Conservation (phyloP, 1,139 yeast genomes). For the Pneumocystis murina region DNA sequence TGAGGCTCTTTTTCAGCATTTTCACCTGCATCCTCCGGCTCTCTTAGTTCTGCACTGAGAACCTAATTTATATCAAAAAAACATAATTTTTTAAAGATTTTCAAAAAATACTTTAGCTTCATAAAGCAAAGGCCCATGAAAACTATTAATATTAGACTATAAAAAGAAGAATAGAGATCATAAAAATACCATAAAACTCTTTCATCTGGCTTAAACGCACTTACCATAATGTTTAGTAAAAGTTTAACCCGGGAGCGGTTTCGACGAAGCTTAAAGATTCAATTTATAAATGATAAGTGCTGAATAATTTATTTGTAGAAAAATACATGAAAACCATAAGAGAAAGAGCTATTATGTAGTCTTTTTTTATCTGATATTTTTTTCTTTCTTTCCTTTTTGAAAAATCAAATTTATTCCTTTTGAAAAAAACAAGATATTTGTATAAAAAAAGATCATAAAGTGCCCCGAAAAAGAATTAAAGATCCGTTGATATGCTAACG, state of each 20-base stretch:
- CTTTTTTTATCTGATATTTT: not conserved
- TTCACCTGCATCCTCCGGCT: constrained; percentile 6
- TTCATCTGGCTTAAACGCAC: constrained; percentile 10
- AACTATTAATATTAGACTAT: constrained; percentile 25
- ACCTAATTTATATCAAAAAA: constrained; percentile 3
- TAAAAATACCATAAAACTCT: constrained; percentile 28
- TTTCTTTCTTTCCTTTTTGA: not conserved
- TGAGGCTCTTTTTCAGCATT: constrained; percentile 14
- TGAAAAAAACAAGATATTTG: not conserved
- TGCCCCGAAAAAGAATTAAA: not conserved
- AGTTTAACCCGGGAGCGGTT: not conserved
- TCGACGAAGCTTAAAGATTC: not conserved
- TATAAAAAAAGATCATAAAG: not conserved
- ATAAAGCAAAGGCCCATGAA: constrained; percentile 79
- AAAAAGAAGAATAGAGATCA: not conserved
- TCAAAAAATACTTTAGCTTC: constrained; percentile 55
- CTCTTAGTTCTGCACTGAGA: constrained; percentile 1
- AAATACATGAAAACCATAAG: not conserved
- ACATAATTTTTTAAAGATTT: not conserved
- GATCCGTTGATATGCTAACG: not conserved
- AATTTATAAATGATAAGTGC: not conserved
- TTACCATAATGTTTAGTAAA: not conserved
- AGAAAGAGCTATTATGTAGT: not conserved
- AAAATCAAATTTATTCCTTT: not conserved
- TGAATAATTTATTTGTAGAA: not conserved